Conservation (phyloP, 2,329 filamentous ascomycete genomes). For the Fusarium tuaranense region DNA sequence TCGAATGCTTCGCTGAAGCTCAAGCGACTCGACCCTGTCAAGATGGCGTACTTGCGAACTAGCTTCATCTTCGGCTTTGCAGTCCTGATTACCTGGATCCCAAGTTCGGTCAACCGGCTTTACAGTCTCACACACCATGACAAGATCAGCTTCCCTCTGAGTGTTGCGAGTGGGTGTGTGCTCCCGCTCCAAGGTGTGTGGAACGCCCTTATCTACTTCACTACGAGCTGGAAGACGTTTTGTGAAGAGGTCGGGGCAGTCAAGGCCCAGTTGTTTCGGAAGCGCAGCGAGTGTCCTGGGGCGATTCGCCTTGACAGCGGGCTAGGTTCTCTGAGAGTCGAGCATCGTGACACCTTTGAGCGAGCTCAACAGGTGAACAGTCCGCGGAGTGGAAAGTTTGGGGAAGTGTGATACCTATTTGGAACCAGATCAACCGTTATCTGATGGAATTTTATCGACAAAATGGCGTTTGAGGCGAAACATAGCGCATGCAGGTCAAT, state of each 20-base stretch:
- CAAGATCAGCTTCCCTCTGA: constrained; percentile 70
- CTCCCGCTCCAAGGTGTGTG: constrained; percentile 83
- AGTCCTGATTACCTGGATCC: constrained; percentile 71
- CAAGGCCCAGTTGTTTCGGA: constrained; percentile 24
- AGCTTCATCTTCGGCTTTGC: constrained; percentile 71
- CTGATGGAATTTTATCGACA: neutral
- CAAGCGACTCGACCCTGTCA: constrained; percentile 62
- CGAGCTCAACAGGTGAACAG: constrained; percentile 12
- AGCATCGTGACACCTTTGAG: constrained; percentile 40
- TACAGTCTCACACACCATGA: constrained; percentile 69
- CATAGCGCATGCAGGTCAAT: neutral
- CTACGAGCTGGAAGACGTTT: constrained; percentile 65
- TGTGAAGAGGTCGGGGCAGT: constrained; percentile 40
- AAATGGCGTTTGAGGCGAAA: neutral
- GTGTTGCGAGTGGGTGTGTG: constrained; percentile 76
- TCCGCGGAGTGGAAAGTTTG: neutral
- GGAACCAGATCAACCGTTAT: neutral
- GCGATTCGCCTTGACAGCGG: constrained; percentile 45
- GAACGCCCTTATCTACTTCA: constrained; percentile 82
- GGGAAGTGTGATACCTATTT: neutral
- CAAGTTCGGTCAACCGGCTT: constrained; percentile 78
- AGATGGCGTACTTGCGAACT: constrained; percentile 69
- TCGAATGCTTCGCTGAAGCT: constrained; percentile 49
- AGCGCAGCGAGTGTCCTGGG: constrained; percentile 11
- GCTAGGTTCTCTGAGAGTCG: constrained; percentile 33